Base-by-base conservation (phyloP, 2,329 filamentous ascomycete genomes). In the Diaporthe sp. region DNA sequence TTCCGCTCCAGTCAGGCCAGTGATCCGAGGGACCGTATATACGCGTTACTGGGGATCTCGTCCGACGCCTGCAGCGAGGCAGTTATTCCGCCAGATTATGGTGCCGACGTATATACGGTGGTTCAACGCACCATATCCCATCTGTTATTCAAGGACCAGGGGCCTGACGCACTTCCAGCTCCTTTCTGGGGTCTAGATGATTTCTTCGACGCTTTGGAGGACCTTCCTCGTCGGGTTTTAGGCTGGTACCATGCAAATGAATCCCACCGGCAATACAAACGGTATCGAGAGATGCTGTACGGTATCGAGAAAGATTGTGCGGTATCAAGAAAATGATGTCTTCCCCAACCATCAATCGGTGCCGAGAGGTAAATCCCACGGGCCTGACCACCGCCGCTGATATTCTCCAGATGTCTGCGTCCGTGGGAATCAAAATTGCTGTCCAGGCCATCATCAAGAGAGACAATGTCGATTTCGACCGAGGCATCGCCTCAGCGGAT, bases 231-330 rank as follows among this genome's bases (percentile, higher is more conserved):
- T 22, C 63, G 63, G 32, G 63, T 66, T 3, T 30, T 66, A n/a
- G 44, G 63, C 32, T 66, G 63, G 63, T 66, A 66, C 63, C 37
- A 6, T n/a, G 22, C 27, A 8, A 66, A 66, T 50, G 63, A 66
- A 37, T 37, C 30, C 22, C 47, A 51, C 22, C 19, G 30, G 8
- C 30, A 66, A 27, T 66, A 66, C 47, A 17, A 51, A 37, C 22
- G 22, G 44, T 66, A 27, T 37, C 53, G 30, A 56, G 17, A 19
- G 25, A 55, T 55, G 27, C 44, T 50, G 7, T 50, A 37, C 22
- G 22, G 44, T 35, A 27, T 44, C 37, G 44, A 47, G 19, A 47
- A 47, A 22, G 44, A 47, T 22, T 47, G 44, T 47, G 44, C 44
- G 19, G 44, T 47, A n/a, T 22, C 19, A 30, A 44, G 37, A 12